These are phyloP conservation scores for Macrolepiota dolichaula DNA, from an alignment of 768 basidiomycete genomes.

Conservation along the genomic window DNA sequence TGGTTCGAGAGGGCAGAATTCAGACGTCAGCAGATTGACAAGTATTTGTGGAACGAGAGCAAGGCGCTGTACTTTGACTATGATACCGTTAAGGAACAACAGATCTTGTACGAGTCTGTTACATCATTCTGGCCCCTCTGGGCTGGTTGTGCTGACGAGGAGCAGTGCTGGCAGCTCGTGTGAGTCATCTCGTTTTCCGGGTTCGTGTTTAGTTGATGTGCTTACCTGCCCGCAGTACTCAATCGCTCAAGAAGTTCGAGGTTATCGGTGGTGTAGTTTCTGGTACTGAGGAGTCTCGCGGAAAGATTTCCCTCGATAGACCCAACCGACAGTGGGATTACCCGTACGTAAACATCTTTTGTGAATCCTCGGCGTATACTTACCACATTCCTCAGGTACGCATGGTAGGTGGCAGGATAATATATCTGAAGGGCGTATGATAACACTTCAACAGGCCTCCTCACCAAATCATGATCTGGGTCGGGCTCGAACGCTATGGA, in stretches of 20 bases:
- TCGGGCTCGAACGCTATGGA: slow-evolving; percentile 94
- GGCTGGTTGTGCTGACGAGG: slow-evolving; percentile 96
- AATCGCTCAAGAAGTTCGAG: slow-evolving; percentile 93
- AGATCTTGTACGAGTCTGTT: slow-evolving; percentile 95
- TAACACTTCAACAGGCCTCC: slow-evolving; percentile 62
- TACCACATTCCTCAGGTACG: slow-evolving; percentile 44
- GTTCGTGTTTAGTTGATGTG: not conserved
- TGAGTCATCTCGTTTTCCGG: slow-evolving; percentile 37
- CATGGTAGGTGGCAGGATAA: slow-evolving; percentile 41
- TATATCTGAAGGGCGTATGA: not conserved
- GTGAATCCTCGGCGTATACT: slow-evolving; percentile 14
- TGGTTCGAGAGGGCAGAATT: slow-evolving; percentile 92
- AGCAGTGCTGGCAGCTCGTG: slow-evolving; percentile 93
- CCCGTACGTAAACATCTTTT: slow-evolving; percentile 56
- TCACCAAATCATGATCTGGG: slow-evolving; percentile 99
- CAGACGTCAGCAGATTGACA: slow-evolving; percentile 83
- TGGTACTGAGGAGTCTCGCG: slow-evolving; percentile 94
- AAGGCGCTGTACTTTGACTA: slow-evolving; percentile 95
- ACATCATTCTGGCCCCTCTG: slow-evolving; percentile 95
- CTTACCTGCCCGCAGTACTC: slow-evolving; percentile 44
- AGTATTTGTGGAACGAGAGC: slow-evolving; percentile 96
- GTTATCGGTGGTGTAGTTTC: slow-evolving; percentile 93
- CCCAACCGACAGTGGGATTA: slow-evolving; percentile 99
- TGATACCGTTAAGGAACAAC: slow-evolving; percentile 87
- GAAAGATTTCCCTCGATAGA: slow-evolving; percentile 91